These are phyloP conservation scores for Pistacia integerrima DNA, from an alignment of 345 rosid species.

Conservation along the genomic window DNA sequence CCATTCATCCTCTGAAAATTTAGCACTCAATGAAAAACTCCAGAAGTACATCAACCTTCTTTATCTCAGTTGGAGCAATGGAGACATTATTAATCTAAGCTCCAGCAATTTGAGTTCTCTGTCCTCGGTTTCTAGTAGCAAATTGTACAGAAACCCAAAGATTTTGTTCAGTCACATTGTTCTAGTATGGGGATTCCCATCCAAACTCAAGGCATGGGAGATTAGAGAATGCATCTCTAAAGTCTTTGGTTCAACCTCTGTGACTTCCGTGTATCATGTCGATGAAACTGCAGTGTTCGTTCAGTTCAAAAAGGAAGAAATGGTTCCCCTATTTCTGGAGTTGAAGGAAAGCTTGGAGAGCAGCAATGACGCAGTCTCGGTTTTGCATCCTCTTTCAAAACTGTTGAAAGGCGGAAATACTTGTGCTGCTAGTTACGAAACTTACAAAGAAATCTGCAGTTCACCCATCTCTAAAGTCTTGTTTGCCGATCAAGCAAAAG, in stretches of 20 bases:
- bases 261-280: slow-evolving; percentile 54
- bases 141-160: slow-evolving; percentile 27
- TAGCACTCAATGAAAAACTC: slow-evolving; percentile 56
- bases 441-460: slow-evolving; percentile 82
- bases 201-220: slow-evolving; percentile 55
- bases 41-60: slow-evolving; percentile 68
- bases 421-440: slow-evolving; percentile 71
- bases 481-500: slow-evolving; percentile 84
- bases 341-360: slow-evolving; percentile 70
- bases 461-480: slow-evolving; percentile 60
- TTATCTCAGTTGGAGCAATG: slow-evolving; percentile 80
- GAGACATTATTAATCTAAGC: slow-evolving; percentile 64
- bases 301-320: slow-evolving; percentile 63
- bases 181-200: slow-evolving; percentile 78
- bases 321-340: slow-evolving; percentile 57
- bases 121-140: slow-evolving; percentile 26
- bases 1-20: slow-evolving; percentile 38
- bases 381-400: slow-evolving; percentile 76
- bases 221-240: slow-evolving; percentile 74
- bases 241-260: slow-evolving; percentile 62
- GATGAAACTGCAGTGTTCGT: slow-evolving; percentile 82
- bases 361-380: slow-evolving; percentile 51
- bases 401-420: slow-evolving; percentile 77
- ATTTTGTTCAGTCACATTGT: slow-evolving; percentile 56
- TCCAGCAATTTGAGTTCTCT: slow-evolving; percentile 48